These are phyloP conservation scores for Termitomyces sp. DNA, from an alignment of 768 basidiomycete genomes.

Conservation along the genomic window DNA sequence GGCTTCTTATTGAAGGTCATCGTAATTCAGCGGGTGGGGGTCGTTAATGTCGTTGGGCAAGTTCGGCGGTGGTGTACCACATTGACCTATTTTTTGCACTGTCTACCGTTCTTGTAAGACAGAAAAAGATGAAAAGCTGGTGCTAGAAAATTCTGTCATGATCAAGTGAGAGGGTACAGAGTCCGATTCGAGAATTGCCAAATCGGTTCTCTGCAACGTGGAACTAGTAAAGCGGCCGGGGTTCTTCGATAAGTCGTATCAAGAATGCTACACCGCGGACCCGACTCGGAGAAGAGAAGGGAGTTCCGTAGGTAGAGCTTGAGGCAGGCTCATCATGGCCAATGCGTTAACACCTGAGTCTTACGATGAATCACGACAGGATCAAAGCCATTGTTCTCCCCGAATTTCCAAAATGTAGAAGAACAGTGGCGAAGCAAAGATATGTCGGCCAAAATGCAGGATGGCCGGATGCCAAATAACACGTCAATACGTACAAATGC, in stretches of 20 bases:
- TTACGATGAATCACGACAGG: background rate
- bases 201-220: background rate
- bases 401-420: background rate
- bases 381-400: background rate
- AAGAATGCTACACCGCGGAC: background rate
- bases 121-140: too few relatives aligned
- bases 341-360: background rate
- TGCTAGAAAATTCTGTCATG: background rate
- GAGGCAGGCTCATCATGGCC: background rate
- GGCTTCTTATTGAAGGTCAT: too few relatives aligned
- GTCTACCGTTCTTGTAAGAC: too few relatives aligned
- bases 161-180: background rate
- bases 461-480: slow-evolving; percentile 23
- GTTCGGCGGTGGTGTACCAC: too few relatives aligned
- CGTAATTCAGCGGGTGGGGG: too few relatives aligned
- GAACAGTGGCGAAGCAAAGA: background rate
- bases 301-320: background rate
- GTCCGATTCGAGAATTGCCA: background rate
- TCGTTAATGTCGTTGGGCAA: too few relatives aligned
- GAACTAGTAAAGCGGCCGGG: background rate
- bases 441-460: background rate
- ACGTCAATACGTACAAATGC: slow-evolving; percentile 25
- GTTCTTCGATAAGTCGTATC: background rate
- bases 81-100: too few relatives aligned
- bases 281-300: background rate